Conservation (phyloP, 148 eudicot species). For the Amaranthus hypochondriacus region DNA sequence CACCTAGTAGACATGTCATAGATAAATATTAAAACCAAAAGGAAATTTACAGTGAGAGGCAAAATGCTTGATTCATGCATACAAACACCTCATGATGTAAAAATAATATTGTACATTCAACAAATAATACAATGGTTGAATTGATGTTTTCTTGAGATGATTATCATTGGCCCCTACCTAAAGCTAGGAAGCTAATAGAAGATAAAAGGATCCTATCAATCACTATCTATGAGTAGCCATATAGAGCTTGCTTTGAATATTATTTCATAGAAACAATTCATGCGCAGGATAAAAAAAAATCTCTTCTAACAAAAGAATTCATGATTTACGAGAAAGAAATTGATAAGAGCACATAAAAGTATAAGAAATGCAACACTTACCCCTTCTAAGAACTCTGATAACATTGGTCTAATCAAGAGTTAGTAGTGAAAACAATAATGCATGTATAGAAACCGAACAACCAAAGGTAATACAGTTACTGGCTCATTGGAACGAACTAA, state of each 20-base stretch:
- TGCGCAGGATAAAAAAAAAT: neutral
- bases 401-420: neutral
- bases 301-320: neutral
- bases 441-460: neutral
- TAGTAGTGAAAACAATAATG: neutral
- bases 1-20: slow-evolving; percentile 25
- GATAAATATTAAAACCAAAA: neutral
- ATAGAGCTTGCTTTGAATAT: neutral
- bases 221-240: neutral
- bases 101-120: neutral
- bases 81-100: neutral
- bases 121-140: neutral
- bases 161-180: neutral
- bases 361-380: neutral
- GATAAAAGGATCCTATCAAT: neutral
- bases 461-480: neutral
- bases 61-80: neutral
- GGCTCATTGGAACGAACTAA: neutral
- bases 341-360: neutral
- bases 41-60: neutral
- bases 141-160: neutral
- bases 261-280: neutral
- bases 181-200: neutral
- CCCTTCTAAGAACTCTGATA: neutral
- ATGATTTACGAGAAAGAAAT: too few species aligned